Evolutionary conservation across 2,329 filamentous ascomycete genomes (phyloP).

Genomic region (Chalaropsis ovoidea): DNA sequence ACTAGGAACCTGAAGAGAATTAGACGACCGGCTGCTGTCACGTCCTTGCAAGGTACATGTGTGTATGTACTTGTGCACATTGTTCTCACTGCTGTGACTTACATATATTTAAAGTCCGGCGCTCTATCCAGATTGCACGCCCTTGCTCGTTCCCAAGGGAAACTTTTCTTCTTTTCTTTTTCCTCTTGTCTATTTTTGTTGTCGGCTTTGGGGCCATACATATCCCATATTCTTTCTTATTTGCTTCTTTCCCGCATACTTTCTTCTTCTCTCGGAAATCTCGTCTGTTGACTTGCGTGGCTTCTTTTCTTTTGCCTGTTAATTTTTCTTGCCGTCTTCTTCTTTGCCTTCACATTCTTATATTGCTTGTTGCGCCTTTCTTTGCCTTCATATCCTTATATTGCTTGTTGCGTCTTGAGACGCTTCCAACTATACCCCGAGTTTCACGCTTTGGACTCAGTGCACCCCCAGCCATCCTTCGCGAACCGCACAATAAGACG

Average conservation of each 20-base stretch:
- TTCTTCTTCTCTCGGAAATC: background rate
- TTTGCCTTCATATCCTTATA: background rate
- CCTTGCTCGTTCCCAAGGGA: background rate
- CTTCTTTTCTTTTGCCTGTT: constrained; percentile 5
- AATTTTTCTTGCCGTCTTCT: background rate
- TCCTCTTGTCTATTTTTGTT: background rate
- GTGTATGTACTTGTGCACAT: background rate
- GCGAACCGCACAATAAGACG: background rate
- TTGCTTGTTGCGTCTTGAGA: background rate
- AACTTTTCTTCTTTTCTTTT: background rate
- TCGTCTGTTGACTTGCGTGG: background rate
- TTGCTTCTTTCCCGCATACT: no score
- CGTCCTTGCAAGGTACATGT: constrained; percentile 4
- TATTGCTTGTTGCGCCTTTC: background rate
- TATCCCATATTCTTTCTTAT: background rate
- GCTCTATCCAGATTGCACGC: background rate
- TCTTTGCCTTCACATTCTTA: background rate
- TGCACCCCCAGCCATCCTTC: constrained; percentile 6
- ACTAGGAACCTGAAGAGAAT: background rate
- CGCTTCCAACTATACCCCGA: constrained; percentile 10
- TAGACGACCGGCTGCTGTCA: constrained; percentile 8
- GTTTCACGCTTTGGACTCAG: constrained; percentile 2
- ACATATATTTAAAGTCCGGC: background rate
- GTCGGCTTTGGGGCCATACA: constrained; percentile 4
- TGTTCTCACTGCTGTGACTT: constrained; percentile 1